Percentiles rank a stretch among this genome's conserved stretches.
Evolutionary conservation across 208 protist genomes (phyloP).

Genomic region (Wallacemonas rigidus): DNA sequence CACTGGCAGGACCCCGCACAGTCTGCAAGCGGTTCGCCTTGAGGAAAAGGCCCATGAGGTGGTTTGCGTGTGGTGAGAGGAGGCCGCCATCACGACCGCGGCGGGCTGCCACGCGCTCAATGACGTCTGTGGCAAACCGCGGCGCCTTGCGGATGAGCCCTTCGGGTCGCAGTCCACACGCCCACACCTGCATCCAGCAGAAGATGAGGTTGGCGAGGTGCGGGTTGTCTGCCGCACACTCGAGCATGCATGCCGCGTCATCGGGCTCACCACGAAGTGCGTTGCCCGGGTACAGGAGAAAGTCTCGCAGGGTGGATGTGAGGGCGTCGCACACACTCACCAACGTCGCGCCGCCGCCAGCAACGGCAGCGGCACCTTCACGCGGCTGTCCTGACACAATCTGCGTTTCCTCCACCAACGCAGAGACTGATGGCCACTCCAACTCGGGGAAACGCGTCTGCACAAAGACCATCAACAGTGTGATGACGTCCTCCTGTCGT

Average conservation of each 20-base stretch:
- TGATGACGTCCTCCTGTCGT: not conserved
- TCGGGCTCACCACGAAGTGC: not conserved
- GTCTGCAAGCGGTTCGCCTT: constrained; percentile 29
- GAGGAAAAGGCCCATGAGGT: constrained; percentile 32
- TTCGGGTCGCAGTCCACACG: constrained; percentile 7
- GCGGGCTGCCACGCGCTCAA: constrained; percentile 10
- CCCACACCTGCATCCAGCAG: constrained; percentile 17
- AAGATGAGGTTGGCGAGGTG: constrained; percentile 16
- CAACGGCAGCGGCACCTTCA: too few relatives aligned
- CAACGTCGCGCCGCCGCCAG: not conserved
- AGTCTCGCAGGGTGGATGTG: not conserved
- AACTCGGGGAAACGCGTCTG: not conserved
- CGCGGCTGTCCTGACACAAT: not conserved
- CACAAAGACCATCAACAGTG: constrained; percentile 2
- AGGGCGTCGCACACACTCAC: constrained; percentile 1
- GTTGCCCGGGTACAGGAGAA: constrained; percentile 7
- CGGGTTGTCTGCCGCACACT: constrained; percentile 10
- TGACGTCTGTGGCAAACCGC: constrained; percentile 6
- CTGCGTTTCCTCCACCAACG: not conserved
- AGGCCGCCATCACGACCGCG: not conserved
- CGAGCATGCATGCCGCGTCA: not conserved
- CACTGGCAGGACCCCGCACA: constrained; percentile 13
- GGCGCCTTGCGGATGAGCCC: constrained; percentile 7
- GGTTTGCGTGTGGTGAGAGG: constrained; percentile 33
- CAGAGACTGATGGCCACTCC: not conserved